phyloP scores from a whole-genome alignment of 164 flowering plant genomes.

The Nymphaea thermarum region DNA sequence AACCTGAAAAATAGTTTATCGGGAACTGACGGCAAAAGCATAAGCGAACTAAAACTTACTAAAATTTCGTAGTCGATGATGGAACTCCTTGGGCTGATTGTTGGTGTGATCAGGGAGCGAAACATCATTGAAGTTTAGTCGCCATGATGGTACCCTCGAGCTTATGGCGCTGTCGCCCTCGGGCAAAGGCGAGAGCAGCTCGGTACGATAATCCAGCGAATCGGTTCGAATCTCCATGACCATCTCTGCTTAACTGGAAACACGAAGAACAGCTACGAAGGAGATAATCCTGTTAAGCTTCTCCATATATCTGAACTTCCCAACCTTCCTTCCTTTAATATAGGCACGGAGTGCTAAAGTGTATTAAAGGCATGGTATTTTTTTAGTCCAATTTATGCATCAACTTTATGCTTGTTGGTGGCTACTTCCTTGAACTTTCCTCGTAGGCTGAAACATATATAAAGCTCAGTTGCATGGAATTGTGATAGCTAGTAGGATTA shows the following conservation, averaged over 20 bases:
- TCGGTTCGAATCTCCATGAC: constrained; percentile 12
- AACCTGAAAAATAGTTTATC: too few species aligned
- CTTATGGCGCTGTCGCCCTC: constrained; percentile 12
- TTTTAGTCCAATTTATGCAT: background rate
- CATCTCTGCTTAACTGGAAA: background rate
- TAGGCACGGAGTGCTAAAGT: background rate
- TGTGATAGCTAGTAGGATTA: too few species aligned
- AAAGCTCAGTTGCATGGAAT: too few species aligned
- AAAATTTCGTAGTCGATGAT: constrained; percentile 1
- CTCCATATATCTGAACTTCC: background rate
- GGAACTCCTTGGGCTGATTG: constrained; percentile 5
- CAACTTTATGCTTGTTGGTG: background rate
- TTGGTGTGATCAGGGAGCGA: constrained; percentile 16
- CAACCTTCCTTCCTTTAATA: background rate
- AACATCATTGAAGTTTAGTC: constrained; percentile 25
- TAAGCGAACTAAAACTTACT: constrained; percentile 4
- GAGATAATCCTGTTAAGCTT: background rate
- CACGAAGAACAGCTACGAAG: background rate
- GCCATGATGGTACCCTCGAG: constrained; percentile 29
- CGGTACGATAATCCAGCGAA: constrained; percentile 18
- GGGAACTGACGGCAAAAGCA: too few species aligned
- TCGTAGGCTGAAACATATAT: background rate
- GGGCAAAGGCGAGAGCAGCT: constrained; percentile 19
- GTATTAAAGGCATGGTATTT: background rate
- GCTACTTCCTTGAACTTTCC: background rate